Evolutionary conservation across 306 rosid genomes (phyloP), one percentile per base, ranked within the genome.

Genomic region (Astragalus glycyphyllos): DNA sequence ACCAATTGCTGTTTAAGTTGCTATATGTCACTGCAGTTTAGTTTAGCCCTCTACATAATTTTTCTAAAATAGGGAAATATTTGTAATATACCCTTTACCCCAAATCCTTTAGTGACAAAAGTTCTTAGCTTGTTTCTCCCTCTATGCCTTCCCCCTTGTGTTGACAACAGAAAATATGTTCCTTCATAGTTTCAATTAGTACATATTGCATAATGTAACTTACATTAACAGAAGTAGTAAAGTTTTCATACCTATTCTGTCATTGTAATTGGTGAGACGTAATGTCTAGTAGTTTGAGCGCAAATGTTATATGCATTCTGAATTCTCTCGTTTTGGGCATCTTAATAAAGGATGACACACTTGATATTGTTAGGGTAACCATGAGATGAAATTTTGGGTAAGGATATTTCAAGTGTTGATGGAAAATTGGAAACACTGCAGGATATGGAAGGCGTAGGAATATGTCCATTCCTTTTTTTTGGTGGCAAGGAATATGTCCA

Each of bases 1-100:
- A 50, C 96, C 98, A 0, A 85, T 94, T 11, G 7, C 96, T 49
- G 97, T 87, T 75, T 94, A 80, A 89, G 58, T 58, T 67, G 71
- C 61, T 14, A 29, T 23, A 56, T 68, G 50, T 71, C 69, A 76
- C 66, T 80, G 42, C 49, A 72, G 29, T 58, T 42, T 66, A 83
- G 68, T 71, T 29, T 76, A 70, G 68, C 69, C 63, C 77, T 72
- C 35, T 56, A 45, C 60, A 41, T 48, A 45, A 44, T 71, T 62
- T 68, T 63, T 76, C 63, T 69, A 69, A 68, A 72, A 42, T 55
- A 83, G 89, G 83, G 62, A 68, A 74, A 78, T 83, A 83, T 20
- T 54, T 70, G 78, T 79, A 79, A 71, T 42, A 61, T 45, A 45
- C 10, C 8, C 20, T 48, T 10, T 13, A 50, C 16, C 62, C n/a